Conservation (phyloP, 2,329 filamentous ascomycete species). For the Atkinsonella texensis region DNA sequence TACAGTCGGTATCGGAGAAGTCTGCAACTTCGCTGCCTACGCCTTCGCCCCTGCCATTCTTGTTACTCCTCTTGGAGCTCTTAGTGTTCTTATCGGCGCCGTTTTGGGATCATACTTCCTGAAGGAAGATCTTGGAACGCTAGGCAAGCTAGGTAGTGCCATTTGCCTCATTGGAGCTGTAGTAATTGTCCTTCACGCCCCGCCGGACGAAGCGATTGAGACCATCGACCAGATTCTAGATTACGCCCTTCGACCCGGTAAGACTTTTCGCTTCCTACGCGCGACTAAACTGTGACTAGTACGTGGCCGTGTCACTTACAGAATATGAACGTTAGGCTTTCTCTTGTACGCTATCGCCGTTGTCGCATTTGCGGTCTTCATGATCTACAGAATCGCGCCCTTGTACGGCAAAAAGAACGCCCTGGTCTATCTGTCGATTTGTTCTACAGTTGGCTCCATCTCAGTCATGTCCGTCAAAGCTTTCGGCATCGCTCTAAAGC, state of each 20-base stretch:
- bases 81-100: constrained; percentile 90
- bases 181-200: constrained; percentile 94
- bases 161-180: constrained; percentile 93
- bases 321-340: constrained; percentile 50
- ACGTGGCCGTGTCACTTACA: background rate
- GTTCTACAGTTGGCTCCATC: constrained; percentile 90
- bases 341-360: constrained; percentile 75
- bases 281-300: background rate
- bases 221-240: constrained; percentile 86
- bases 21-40: constrained; percentile 96
- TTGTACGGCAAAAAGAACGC: constrained; percentile 90
- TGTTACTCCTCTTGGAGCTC: constrained; percentile 84
- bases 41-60: constrained; percentile 98
- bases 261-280: constrained; percentile 12
- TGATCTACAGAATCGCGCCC: constrained; percentile 94
- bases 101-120: constrained; percentile 93
- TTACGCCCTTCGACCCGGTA: constrained; percentile 86
- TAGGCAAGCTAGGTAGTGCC: constrained; percentile 91
- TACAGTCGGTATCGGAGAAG: constrained; percentile 78
- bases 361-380: constrained; percentile 71
- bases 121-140: constrained; percentile 73
- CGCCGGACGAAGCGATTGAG: constrained; percentile 80
- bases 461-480: constrained; percentile 99
- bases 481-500: constrained; percentile 92
- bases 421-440: constrained; percentile 92